Evolutionary conservation across 345 rosid species (phyloP), one percentile per base, ranked within the genome.

Genomic region (Eucalyptus curtisii): DNA sequence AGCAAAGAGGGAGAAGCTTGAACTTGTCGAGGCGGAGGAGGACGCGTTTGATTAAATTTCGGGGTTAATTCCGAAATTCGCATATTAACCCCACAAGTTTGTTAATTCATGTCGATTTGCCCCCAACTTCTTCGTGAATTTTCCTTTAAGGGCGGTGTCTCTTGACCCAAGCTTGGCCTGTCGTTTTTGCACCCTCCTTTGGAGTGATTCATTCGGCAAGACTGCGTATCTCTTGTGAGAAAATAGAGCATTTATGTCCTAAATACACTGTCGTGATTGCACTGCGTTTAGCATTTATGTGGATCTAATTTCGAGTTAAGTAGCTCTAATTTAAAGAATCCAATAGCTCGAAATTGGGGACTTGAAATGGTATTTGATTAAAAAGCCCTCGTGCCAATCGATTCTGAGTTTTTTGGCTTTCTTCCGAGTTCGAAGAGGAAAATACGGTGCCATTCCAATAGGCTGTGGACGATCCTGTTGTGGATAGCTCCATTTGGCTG

Each of bases 381-480:
- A 19, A 37, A 71, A 71, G 7, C 3, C 8, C 27, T 37, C 20
- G 1, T 71, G 8, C 7, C 7, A 33, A 19, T 19, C 0, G 7
- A 71, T 19, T 71, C 0, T 71, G 2, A 24, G 4, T 37, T 11
- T 71, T 71, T 10, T 10, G 0, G 27, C 27, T 71, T 71, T 24
- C 14, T 0, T 19, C 7, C 0, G 5, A 20, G 8, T 47, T 76
- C 1, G 27, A 20, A 76, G 82, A 76, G 24, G 3, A 76, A 37
- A 2, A 37, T 24, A 76, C 1, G 2, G 27, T 76, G 45, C 13
- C 14, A 3, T 3, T 76, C 47, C 27, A 37, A 71, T 37, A 76
- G 45, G 4, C 8, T 19, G 3, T 10, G 15, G 8, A 19, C 15
- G 13, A 24, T 44, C 27, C 27, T 2, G 0, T 7, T 24, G 3